Base-by-base conservation (phyloP, 108 stramenopile genomes). In the Cyclotella cryptica region DNA sequence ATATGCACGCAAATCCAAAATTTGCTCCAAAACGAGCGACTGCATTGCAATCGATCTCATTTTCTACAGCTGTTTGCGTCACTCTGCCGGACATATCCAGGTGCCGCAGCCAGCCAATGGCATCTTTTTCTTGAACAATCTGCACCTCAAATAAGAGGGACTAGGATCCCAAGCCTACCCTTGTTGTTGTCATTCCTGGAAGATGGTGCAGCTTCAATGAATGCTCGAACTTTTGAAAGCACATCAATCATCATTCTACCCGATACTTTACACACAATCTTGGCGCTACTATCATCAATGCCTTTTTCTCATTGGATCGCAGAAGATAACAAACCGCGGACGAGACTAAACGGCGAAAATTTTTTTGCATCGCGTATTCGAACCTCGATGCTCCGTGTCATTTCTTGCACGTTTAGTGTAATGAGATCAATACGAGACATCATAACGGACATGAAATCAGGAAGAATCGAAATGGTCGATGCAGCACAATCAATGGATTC, bases 61-160 rank as follows among this genome's bases (percentile, higher is more conserved):
- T 63, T 70, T 40, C 60, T 84, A 22, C 35, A 72, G 6, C 10
- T 84, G 0, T 44, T 84, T 52, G 35, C 72, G 22, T 74, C 73
- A 8, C 67, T 84, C 19, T 73, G 72, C 44, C 66, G 57, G 43
- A 58, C 68, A 35, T 84, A 78, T 42, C 83, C 83, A 43, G 55
- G 67, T 40, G 21, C 76, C 0, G 39, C 77, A 63, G 76, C 83
- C 14, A 73, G 65, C 47, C 83, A 84, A 51, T 84, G 83, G 83
- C 72, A 84, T 52, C 45, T 84, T 24, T 84, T 84, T 74, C 83
- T 84, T 40, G 83, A 84, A 39, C 51, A 51, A 55, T 66, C 83
- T 64, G 68, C 65, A 55, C 10, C 66, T n/a, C 24, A 35, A 22
- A 39, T 13, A 21, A 17, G 40, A 61, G 21, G 15, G 6, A 30